Conservation (phyloP, 2,329 filamentous ascomycete genomes). For the Cladosporium cucumerinum region DNA sequence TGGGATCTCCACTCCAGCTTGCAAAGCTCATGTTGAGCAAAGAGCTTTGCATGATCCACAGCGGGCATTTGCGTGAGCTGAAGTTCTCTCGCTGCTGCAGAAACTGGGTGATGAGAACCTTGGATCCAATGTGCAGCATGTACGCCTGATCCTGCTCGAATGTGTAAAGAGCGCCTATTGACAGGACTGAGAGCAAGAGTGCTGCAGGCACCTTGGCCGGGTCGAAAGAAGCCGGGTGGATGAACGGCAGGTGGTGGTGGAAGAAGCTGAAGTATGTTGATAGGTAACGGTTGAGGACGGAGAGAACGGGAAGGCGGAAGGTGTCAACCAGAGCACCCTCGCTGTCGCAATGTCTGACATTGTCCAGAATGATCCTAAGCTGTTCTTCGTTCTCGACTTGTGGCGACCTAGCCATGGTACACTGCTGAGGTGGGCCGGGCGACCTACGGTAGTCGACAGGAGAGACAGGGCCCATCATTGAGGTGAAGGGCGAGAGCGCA, state of each 20-base stretch:
- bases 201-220: constrained; percentile 77
- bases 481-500: constrained; percentile 68
- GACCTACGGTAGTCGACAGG: constrained; percentile 68
- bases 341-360: constrained; percentile 75
- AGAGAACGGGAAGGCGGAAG: constrained; percentile 79
- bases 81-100: constrained; percentile 98
- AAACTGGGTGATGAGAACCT: constrained; percentile 95
- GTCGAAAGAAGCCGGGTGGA: constrained; percentile 88
- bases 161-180: constrained; percentile 92
- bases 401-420: constrained; percentile 67
- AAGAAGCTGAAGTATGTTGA: constrained; percentile 96
- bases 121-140: constrained; percentile 94
- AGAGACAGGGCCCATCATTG: constrained; percentile 64
- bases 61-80: constrained; percentile 91
- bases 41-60: constrained; percentile 98
- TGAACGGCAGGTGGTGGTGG: constrained; percentile 92
- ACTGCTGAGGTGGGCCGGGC: constrained; percentile 63
- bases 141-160: constrained; percentile 98
- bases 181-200: constrained; percentile 82
- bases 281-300: constrained; percentile 83
- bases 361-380: constrained; percentile 78
- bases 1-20: constrained; percentile 97
- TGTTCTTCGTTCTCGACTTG: constrained; percentile 83
- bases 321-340: constrained; percentile 81
- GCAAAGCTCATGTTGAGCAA: constrained; percentile 98